Evolutionary conservation across 148 eudicot species (phyloP), one percentile per base, ranked within the genome.

Genomic region (Suaeda aralocaspica): DNA sequence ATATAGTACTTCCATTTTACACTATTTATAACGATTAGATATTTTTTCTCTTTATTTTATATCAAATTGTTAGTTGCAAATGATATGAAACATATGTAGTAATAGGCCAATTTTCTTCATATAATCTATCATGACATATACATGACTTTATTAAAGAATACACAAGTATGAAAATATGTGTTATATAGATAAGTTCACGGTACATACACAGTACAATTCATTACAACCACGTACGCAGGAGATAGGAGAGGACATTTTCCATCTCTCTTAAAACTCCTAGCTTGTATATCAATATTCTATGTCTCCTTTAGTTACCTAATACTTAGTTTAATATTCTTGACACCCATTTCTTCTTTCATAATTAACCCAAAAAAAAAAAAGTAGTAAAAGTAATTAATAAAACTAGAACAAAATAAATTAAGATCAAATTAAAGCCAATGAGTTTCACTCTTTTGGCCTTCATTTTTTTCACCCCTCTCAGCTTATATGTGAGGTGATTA

Each of bases 181-280:
- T 25, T 33, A 30, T 21, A 57, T 56, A 1, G 2, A 60, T 12
- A 9, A 21, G 19, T 3, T 53, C 34, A 36, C 21, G 30, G 24
- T 63, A 41, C 67, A n/a, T n/a, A n/a, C n/a, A n/a, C n/a, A 63
- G 12, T 41, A n/a, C 22, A 59, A 48, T 12, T 36, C 44, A 50
- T 61, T 63, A 48, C 69, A 69, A 63, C 34, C 22, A 46, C 55
- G 41, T 36, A 63, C 45, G 16, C 26, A 78, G 70, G 78, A 74
- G 78, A 78, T 78, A 74, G 81, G 81, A 78, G 81, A 78, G 75
- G 81, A 78, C 67, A 78, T 36, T 64, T 69, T 78, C 81, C 81
- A 74, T 78, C 81, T 78, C 81, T 74, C 81, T 74, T 50, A 70
- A 63, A 56, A 15, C 78, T 69, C 78, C 67, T 69, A 13, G 34